Evolutionary conservation across 768 basidiomycete genomes (phyloP).

Genomic region (Amanita pseudoporphyria): DNA sequence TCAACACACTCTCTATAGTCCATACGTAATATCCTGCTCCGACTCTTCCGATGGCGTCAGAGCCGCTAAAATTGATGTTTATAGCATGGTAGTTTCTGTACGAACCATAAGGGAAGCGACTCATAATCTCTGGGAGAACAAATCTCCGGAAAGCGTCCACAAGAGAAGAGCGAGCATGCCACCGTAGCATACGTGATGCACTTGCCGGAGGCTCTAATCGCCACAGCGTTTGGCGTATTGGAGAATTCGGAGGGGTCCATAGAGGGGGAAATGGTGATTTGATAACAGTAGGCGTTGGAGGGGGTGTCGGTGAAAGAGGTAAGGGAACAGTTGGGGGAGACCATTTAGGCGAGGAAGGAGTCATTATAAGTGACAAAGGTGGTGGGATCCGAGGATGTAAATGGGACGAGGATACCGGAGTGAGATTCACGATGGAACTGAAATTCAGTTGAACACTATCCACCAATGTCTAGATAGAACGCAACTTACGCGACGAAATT

Average conservation of each 20-base stretch:
- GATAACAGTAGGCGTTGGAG: conserved; percentile 17
- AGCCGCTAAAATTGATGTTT: conserved; percentile 12
- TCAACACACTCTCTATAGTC: conserved; percentile 45
- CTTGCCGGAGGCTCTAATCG: neutral
- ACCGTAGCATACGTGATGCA: conserved; percentile 36
- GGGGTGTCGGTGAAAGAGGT: conserved; percentile 19
- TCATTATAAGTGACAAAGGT: conserved; percentile 11
- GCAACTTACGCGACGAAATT: conserved; percentile 49
- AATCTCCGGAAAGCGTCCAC: conserved; percentile 59
- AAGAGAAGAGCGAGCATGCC: conserved; percentile 55
- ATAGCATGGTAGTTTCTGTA: conserved; percentile 12
- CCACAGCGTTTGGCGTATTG: conserved; percentile 1
- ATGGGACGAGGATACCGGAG: conserved; percentile 21
- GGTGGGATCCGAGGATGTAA: conserved; percentile 18
- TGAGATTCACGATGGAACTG: conserved; percentile 22
- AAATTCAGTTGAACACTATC: conserved; percentile 1
- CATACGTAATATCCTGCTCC: conserved; percentile 40
- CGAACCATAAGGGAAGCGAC: conserved; percentile 20
- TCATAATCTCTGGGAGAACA: conserved; percentile 43
- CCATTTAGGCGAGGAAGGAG: neutral
- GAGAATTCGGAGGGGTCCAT: conserved; percentile 7
- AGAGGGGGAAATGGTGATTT: conserved; percentile 15
- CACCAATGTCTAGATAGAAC: neutral
- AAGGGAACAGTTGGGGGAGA: conserved; percentile 12
- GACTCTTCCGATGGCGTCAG: conserved; percentile 9